Conservation (phyloP, 305 asterid genomes). For the Fraxinus velutina region DNA sequence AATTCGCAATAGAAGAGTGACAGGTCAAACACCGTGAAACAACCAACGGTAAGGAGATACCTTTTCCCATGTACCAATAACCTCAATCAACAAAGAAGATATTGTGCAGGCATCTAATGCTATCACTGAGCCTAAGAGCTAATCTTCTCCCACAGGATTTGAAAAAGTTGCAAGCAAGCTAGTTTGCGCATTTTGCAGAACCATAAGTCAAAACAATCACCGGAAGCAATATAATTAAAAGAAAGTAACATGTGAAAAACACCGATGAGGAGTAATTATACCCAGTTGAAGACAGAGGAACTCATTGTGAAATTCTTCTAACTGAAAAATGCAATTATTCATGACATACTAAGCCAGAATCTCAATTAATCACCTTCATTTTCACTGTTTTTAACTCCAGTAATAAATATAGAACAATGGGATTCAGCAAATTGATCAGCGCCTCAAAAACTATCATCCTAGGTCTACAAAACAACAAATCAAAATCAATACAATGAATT, state of each 20-base stretch:
- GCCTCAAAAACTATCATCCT: background rate
- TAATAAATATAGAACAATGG: background rate
- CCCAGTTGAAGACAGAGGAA: background rate
- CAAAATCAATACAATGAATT: background rate
- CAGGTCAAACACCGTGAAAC: background rate
- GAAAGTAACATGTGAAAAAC: background rate
- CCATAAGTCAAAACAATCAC: background rate
- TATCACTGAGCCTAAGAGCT: background rate
- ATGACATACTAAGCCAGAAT: background rate
- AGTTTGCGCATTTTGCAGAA: background rate
- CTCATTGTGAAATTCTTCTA: background rate
- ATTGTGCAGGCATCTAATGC: slow-evolving; percentile 1
- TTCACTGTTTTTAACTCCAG: background rate
- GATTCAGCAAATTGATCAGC: background rate
- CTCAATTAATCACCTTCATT: background rate
- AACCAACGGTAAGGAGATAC: slow-evolving; percentile 4
- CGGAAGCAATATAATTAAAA: background rate
- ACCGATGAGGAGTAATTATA: background rate
- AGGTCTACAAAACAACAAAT: background rate
- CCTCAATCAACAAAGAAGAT: slow-evolving; percentile 10
- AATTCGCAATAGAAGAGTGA: background rate
- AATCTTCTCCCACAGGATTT: background rate
- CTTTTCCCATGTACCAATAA: slow-evolving; percentile 13
- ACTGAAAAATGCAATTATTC: background rate
- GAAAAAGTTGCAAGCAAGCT: background rate